phyloP scores from a whole-genome alignment of 2,329 filamentous ascomycete species.

The Juglanconis sp. region DNA sequence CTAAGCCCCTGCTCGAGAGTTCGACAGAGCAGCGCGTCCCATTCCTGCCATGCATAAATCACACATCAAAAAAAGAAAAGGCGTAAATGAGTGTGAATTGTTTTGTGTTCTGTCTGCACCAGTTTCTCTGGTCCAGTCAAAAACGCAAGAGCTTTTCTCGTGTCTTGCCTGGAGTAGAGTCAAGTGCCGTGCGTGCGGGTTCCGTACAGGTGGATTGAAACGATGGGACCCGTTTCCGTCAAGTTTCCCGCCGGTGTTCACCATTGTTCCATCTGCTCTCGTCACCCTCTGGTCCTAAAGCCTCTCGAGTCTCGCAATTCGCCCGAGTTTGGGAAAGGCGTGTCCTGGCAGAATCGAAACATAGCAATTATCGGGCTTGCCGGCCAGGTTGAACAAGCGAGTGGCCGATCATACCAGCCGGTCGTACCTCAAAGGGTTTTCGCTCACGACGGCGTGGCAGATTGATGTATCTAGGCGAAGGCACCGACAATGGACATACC shows the following conservation, averaged over 20 bases:
- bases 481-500: slow-evolving; percentile 47
- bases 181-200: neutral
- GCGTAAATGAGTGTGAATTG: neutral
- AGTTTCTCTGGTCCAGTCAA: neutral
- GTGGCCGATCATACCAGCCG: neutral
- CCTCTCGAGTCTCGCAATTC: neutral
- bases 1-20: too few relatives aligned
- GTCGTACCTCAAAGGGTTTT: too few relatives aligned
- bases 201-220: neutral
- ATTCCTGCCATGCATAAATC: too few relatives aligned
- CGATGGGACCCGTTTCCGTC: neutral
- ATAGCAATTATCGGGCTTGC: neutral
- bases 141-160: neutral
- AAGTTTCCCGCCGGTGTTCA: neutral
- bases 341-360: neutral
- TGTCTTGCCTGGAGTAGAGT: neutral
- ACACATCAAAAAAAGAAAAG: too few relatives aligned
- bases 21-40: too few relatives aligned
- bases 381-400: neutral
- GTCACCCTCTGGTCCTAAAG: neutral
- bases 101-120: neutral
- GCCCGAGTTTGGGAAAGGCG: neutral
- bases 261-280: neutral
- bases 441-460: neutral
- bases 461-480: slow-evolving; percentile 34